Evolutionary conservation across 1,284 basidiomycete species (phyloP), one percentile per base, ranked within the genome.

Genomic region (Pseudozyma pruni): DNA sequence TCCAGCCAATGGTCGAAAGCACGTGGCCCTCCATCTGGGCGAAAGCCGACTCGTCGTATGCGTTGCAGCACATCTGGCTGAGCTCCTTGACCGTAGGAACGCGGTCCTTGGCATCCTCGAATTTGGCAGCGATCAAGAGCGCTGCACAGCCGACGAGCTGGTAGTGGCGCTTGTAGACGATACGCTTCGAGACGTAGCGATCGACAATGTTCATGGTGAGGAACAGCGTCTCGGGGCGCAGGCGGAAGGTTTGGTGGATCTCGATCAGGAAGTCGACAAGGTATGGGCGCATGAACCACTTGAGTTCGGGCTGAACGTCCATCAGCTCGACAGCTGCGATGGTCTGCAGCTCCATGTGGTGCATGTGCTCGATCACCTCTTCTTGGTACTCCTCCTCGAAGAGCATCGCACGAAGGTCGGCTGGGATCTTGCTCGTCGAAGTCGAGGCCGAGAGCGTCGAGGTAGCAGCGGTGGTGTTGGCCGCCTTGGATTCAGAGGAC

Each of bases 101-200:
- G 62, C 93, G 92, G 83, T 98, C 95, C 85, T 99, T 98, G 38
- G 94, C 91, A 81, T 99, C 96, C 85, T 99, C 96, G 79, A 96
- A 99, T 85, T 99, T 99, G 78, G 96, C 92, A 6, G 96, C 96
- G 76, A 98, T 98, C 93, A 95, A 95, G 5, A 99, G 87, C 19
- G 96, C 94, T 13, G 95, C 93, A 80, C 96, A 98, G 31, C 96
- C 96, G 50, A 98, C 95, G 48, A 99, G 91, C 83, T 99, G 96
- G 83, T 98, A 98, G 85, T 99, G 96, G 84, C 96, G 96, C 86
- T 94, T 94, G 86, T 94, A 98, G 53, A 98, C 96, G 74, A 98
- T 91, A 41, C 96, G 92, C 76, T 94, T 93, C 49, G 96, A 98
- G 27, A 98, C 93, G 84, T 98, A 99, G 76, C 96, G 93, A 84